Percentiles rank a stretch among this genome's conserved stretches.
These are phyloP conservation scores for Colletotrichum spaethianum DNA, from an alignment of 2,329 filamentous ascomycete species.

Conservation along the genomic window DNA sequence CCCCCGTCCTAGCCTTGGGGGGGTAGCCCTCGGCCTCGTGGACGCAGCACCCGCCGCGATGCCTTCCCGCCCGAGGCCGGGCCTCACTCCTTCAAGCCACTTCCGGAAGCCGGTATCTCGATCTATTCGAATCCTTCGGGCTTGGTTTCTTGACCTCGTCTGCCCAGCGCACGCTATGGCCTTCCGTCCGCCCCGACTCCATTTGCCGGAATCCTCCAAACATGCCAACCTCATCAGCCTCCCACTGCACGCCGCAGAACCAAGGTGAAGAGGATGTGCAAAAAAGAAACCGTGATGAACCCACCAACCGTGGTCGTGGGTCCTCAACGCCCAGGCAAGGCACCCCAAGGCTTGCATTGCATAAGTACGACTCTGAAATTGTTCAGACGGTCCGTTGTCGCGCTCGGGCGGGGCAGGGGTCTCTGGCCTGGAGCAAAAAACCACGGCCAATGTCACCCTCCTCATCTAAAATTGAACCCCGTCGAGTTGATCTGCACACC, in stretches of 20 bases:
- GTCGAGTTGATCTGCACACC: conserved; percentile 4
- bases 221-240: neutral
- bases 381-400: neutral
- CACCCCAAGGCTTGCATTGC: neutral
- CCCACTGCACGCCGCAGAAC: neutral
- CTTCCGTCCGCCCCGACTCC: neutral
- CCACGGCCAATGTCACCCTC: neutral
- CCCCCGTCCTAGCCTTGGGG: neutral
- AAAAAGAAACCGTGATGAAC: neutral
- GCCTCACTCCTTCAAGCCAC: neutral
- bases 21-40: neutral
- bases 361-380: too few relatives aligned
- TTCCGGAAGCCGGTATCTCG: conserved; percentile 1
- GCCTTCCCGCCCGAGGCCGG: neutral
- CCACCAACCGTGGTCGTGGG: neutral
- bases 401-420: neutral
- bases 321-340: neutral
- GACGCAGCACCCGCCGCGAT: neutral
- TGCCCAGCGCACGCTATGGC: neutral
- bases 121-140: neutral
- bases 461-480: neutral
- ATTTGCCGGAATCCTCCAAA: too few relatives aligned
- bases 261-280: neutral
- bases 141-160: neutral
- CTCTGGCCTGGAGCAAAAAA: neutral